phyloP scores from a whole-genome alignment of 352 stramenopile species.

The Pythium scleroteichum region DNA sequence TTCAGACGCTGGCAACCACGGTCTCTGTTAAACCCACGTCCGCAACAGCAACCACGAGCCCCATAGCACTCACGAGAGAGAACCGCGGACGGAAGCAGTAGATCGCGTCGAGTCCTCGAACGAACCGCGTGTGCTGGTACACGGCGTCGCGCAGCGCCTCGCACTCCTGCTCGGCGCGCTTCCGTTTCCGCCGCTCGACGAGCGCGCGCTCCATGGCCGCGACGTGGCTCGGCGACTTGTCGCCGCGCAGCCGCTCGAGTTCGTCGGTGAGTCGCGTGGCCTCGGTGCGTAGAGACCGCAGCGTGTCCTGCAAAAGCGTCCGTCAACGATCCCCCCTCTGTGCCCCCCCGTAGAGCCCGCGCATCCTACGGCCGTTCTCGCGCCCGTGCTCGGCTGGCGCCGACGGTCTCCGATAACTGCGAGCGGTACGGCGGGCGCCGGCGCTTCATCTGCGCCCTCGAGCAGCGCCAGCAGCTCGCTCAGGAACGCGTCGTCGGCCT shows the following conservation, averaged over 20 bases:
- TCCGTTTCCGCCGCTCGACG: background rate
- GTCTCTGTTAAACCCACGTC: too few species aligned
- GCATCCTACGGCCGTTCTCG: background rate
- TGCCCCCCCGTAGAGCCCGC: background rate
- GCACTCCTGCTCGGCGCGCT: background rate
- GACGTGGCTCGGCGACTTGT: background rate
- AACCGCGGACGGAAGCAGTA: background rate
- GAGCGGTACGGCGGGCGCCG: background rate
- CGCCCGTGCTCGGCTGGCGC: background rate
- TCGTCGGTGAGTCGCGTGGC: constrained; percentile 4
- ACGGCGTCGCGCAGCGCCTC: background rate
- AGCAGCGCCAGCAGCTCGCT: constrained; percentile 8
- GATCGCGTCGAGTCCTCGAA: background rate
- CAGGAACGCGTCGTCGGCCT: constrained; percentile 8
- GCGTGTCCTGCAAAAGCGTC: too few species aligned
- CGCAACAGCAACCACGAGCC: background rate
- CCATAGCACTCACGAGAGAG: background rate
- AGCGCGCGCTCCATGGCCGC: constrained; percentile 4
- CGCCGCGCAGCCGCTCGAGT: constrained; percentile 9
- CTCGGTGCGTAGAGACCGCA: background rate
- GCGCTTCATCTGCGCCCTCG: background rate
- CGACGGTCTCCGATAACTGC: background rate
- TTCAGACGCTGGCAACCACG: background rate
- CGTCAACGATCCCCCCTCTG: too few species aligned
- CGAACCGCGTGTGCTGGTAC: background rate